These are phyloP conservation scores for Hemileccinum rubropunctum DNA, from an alignment of 768 basidiomycete species.

Conservation along the genomic window DNA sequence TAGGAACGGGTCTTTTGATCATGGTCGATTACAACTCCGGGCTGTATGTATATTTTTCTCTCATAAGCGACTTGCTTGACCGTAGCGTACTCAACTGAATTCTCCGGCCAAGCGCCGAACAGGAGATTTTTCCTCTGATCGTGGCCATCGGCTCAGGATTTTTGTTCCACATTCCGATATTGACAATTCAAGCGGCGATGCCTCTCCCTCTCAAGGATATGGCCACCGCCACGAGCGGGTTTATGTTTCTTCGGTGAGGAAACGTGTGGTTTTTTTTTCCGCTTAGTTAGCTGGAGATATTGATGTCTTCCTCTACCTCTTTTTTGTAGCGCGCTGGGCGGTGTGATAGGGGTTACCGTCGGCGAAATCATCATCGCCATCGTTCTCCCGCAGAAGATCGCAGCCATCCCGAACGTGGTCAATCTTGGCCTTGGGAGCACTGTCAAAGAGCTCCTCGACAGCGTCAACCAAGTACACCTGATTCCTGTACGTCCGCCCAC, in stretches of 20 bases:
- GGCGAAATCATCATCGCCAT: constrained; percentile 68
- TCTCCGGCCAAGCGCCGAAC: constrained; percentile 43
- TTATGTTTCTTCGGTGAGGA: constrained; percentile 62
- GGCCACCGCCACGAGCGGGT: constrained; percentile 73
- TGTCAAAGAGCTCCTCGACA: constrained; percentile 42
- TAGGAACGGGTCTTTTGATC: constrained; percentile 72
- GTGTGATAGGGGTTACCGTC: constrained; percentile 68
- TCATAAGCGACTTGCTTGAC: background rate
- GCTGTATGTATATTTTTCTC: constrained; percentile 27
- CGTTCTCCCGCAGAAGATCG: constrained; percentile 37
- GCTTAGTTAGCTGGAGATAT: background rate
- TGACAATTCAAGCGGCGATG: constrained; percentile 82
- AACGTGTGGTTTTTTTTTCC: constrained; percentile 3
- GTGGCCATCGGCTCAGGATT: constrained; percentile 60
- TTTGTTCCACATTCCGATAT: constrained; percentile 64
- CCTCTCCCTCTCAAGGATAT: constrained; percentile 79
- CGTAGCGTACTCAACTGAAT: background rate
- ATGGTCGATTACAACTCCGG: constrained; percentile 56
- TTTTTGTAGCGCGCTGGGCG: constrained; percentile 56
- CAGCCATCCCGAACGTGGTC: constrained; percentile 21
- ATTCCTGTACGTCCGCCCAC: constrained; percentile 19
- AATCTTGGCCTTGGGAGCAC: constrained; percentile 36
- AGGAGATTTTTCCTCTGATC: constrained; percentile 61
- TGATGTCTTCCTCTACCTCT: background rate
- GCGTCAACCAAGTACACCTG: constrained; percentile 41